Percentiles rank a stretch among this genome's conserved stretches.
Conservation (phyloP, 805 yeast genomes). For the Kockiozyma suomiensis region DNA sequence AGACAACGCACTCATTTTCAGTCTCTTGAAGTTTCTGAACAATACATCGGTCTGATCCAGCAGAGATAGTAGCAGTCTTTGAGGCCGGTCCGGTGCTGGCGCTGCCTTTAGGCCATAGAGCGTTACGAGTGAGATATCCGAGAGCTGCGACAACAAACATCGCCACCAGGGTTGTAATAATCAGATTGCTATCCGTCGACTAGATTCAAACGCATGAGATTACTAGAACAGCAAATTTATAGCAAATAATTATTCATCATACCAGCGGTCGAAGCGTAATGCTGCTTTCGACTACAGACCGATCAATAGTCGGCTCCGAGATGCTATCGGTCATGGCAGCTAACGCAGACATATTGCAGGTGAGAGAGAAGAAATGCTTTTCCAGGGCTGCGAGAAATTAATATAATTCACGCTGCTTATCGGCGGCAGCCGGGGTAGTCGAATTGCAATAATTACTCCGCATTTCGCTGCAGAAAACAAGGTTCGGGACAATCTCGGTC, state of each 20-base stretch:
- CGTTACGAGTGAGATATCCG: neutral
- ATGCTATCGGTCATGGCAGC: neutral
- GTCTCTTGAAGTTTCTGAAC: neutral
- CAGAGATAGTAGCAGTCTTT: neutral
- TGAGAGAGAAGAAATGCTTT: too few relatives aligned
- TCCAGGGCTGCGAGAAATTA: too few relatives aligned
- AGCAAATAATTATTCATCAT: neutral
- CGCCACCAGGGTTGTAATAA: neutral
- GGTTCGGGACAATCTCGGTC: too few relatives aligned
- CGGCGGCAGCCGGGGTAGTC: too few relatives aligned
- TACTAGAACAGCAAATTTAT: neutral
- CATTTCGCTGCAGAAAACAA: too few relatives aligned
- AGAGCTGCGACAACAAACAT: neutral
- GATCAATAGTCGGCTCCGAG: neutral
- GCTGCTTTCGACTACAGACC: neutral
- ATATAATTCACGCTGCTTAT: too few relatives aligned
- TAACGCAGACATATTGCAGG: too few relatives aligned
- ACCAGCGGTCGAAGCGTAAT: neutral
- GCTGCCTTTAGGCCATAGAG: neutral
- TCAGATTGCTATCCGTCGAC: neutral
- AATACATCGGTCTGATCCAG: neutral
- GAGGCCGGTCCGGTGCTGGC: neutral
- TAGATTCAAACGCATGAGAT: neutral
- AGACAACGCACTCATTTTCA: slow-evolving; percentile 61
- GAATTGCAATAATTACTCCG: too few relatives aligned